Evolutionary conservation across 2,329 filamentous ascomycete genomes (phyloP), one percentile per base, ranked within the genome.

Genomic region (Claviceps sp.): DNA sequence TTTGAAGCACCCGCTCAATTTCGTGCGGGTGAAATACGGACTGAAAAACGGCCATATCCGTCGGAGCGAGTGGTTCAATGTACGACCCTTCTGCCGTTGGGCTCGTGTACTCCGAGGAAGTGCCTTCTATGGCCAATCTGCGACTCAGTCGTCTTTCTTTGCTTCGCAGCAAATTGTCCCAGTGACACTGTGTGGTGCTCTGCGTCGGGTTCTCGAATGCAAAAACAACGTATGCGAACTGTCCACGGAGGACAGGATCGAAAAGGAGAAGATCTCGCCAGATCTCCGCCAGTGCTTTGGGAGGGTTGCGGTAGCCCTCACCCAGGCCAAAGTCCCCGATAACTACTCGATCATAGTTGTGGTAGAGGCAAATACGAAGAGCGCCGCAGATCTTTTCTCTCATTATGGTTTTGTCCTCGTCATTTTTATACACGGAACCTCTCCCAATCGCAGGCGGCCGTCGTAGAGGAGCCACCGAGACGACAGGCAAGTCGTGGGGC

Each of bases 311-410:
- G 61, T 79, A 78, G 38, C 73, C 72, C 55, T 82, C 81, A 45
- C 81, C 81, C 6, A 84, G 70, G 1, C 81, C 81, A 60, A 84
- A 85, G 57, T 81, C 81, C 20, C 79, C 79, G 53, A 84, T 76
- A 48, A 81, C 77, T 20, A 85, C 70, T 54, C 74, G 72, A 43
- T 71, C 67, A 60, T 81, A 79, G 53, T 72, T 70, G 58, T 79
- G 74, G 60, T 75, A 78, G n/a, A 77, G 77, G 56, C 84, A 86
- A 56, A 88, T 86, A 47, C 81, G 76, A 18, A 89, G 75, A 2
- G 84, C 81, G 1, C 80, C 78, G 22, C 81, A 78, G 64, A 89
- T 82, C 67, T 88, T 88, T 60, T 85, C 81, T 60, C 75, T 76
- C 68, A 87, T 85, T 63, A 88, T 74, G 57, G 85, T 79, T 55